Evolutionary conservation across 371 early-diverging fungal genomes (phyloP), one percentile per base, ranked within the genome.

Genomic region (Enterocytospora artemiae): DNA sequence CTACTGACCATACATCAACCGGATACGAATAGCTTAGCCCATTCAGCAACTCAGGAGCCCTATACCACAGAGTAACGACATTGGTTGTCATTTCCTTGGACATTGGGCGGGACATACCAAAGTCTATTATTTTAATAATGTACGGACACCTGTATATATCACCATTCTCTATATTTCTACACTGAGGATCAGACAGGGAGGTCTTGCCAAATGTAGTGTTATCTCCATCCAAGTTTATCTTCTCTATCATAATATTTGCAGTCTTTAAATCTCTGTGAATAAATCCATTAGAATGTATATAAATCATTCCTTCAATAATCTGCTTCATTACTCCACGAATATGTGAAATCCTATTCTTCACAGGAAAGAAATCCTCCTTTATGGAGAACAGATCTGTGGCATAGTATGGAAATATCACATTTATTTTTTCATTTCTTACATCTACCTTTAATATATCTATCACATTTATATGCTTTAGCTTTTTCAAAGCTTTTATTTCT

Each of bases 121-220:
- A 96, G 76, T 98, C 99, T 0, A 91, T 86, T 33, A 98, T 93
- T 80, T 93, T 94, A 48, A 89, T 87, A 37, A 83, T 81, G n/a
- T n/a, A n/a, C n/a, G n/a, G n/a, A n/a, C n/a, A n/a, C n/a, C n/a
- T n/a, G n/a, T n/a, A n/a, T n/a, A n/a, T n/a, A n/a, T n/a, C n/a
- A n/a, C n/a, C n/a, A n/a, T n/a, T n/a, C n/a, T n/a, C n/a, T n/a
- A n/a, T n/a, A n/a, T n/a, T n/a, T n/a, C n/a, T n/a, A n/a, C n/a
- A n/a, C n/a, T n/a, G n/a, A n/a, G n/a, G n/a, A n/a, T n/a, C n/a
- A n/a, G n/a, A n/a, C n/a, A n/a, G n/a, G n/a, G n/a, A n/a, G n/a
- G n/a, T n/a, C n/a, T n/a, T n/a, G n/a, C n/a, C n/a, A n/a, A n/a
- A n/a, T n/a, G n/a, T n/a, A n/a, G n/a, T n/a, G 0, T 63, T 58